Evolutionary conservation across 2,329 filamentous ascomycete genomes (phyloP), one percentile per base, ranked within the genome.

Genomic region (Moelleriella libera): DNA sequence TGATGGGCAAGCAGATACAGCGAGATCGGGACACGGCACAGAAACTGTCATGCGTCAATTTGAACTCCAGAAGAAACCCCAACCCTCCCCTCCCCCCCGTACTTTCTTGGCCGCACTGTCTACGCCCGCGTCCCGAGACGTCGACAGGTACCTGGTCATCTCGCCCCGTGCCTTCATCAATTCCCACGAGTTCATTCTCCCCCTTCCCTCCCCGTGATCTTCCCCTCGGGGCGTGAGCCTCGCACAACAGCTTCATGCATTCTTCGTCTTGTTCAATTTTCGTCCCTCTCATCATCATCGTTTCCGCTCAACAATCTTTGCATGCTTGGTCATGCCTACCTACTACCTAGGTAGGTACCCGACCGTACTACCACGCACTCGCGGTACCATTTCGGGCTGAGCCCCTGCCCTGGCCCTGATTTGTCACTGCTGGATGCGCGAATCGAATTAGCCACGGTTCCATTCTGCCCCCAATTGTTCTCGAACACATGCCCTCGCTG

Each of bases 381-480:
- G 11, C 32, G 32, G 32, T 37, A 37, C 11, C 11, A 37, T 37
- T 37, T 37, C 32, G 32, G 32, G 32, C 48, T 49, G 49, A 52
- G 55, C 52, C 52, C 46, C 48, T 53, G 41, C 45, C 30, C 47
- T 37, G n/a, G 14, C 45, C 42, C 41, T 48, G 34, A 28, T 48
- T 43, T 42, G 34, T 51, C 44, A 52, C 52, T 52, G 49, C 11
- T 11, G 32, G 7, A 7, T 7, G 11, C 7, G 11, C 32, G 32
- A 11, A 7, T 37, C 32, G 32, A 44, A 45, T 52, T 53, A 51
- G 53, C 47, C 49, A 47, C 46, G 43, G 45, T 48, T 49, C 46
- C 47, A 30, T 51, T 51, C 48, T 50, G 47, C 47, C 52, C 46
- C 48, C 44, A 42, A 47, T 48, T 53, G 48, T 48, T 48, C 44